Evolutionary conservation across 805 yeast genomes (phyloP), one percentile per base, ranked within the genome.

Genomic region (Teunomyces stri): DNA sequence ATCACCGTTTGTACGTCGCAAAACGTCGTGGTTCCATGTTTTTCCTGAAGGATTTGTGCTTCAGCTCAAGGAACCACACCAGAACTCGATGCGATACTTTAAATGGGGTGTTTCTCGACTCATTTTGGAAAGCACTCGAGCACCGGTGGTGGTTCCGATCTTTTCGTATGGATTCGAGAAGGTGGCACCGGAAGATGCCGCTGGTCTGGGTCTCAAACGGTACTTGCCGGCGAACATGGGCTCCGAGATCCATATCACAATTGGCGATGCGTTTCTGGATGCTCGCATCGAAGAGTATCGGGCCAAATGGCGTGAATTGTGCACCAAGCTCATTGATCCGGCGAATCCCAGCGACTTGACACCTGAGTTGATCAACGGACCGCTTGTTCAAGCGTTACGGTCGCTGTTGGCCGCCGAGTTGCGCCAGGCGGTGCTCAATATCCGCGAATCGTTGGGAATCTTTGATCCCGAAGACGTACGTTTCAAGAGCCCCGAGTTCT

Each of bases 21-120:
- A 78, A 49, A 85, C 94, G 0, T 81, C 89, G 0, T 92, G 98
- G 98, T 80, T 94, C 49, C 98, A 92, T 62, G 81, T 90, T 3
- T 92, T 89, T 65, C 99, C 99, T 0, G 99, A 92, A 64, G 96
- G 96, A 0, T 89, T 85, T 62, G 98, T 92, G 4, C 78, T 92
- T 45, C 99, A 94, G 64, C 64, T 88, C 42, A 77, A 83, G 50
- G 83, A 85, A 30, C 97, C 97, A 0, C 82, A 81, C 61, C 74
- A 78, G 43, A 87, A 89, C 54, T 89, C 97, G 3, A 88, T 94
- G 94, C 74, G 97, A 52, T 92, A 88, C 66, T 92, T 94, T 74
- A 85, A 88, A 61, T 92, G 98, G 98, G 99, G 99, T 0, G 83
- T 90, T 1, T 80, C 96, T 2, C 75, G 99, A 54, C 62, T 91